A percentile compares a stretch with the other conserved stretches of the same genome.
Conservation (phyloP, 2,329 filamentous ascomycete species). For the Aspergillus intermedius region DNA sequence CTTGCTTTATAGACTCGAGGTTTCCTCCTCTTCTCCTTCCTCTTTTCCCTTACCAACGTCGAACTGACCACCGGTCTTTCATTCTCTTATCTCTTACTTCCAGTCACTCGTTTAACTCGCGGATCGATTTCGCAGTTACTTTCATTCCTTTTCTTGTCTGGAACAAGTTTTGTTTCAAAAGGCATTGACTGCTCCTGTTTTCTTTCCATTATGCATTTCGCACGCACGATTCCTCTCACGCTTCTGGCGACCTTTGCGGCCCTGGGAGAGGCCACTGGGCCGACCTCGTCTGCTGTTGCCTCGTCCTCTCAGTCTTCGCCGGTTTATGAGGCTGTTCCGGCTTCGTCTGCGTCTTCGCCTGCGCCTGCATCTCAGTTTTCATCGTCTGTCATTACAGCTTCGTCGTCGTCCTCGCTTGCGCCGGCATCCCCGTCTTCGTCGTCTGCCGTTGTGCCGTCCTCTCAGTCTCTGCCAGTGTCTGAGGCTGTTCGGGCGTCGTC, state of each 20-base stretch:
- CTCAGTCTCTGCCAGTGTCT: background rate
- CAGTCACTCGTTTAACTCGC: constrained; percentile 12
- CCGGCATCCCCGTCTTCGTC: constrained; percentile 6
- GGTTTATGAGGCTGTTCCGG: no score
- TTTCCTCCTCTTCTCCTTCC: constrained; percentile 8
- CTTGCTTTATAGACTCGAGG: constrained; percentile 7
- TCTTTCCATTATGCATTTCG: constrained; percentile 29
- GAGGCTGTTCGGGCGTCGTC: no score
- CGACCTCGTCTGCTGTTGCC: no score
- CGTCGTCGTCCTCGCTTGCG: constrained; percentile 9
- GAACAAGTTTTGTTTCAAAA: background rate
- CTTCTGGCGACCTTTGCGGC: constrained; percentile 31
- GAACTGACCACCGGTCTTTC: constrained; percentile 11
- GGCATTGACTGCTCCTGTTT: constrained; percentile 19
- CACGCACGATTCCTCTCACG: constrained; percentile 29
- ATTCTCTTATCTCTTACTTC: constrained; percentile 1
- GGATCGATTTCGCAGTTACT: constrained; percentile 32
- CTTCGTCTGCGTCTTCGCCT: background rate
- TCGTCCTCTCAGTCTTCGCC: no score
- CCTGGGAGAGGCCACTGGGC: constrained; percentile 22
- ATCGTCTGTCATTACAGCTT: background rate
- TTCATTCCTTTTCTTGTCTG: constrained; percentile 7
- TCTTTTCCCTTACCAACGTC: constrained; percentile 6
- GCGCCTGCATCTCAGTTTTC: constrained; percentile 6
- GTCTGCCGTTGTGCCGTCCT: constrained; percentile 1